Conservation (phyloP, 495 filamentous ascomycete genomes). For the Acidomyces sp. region DNA sequence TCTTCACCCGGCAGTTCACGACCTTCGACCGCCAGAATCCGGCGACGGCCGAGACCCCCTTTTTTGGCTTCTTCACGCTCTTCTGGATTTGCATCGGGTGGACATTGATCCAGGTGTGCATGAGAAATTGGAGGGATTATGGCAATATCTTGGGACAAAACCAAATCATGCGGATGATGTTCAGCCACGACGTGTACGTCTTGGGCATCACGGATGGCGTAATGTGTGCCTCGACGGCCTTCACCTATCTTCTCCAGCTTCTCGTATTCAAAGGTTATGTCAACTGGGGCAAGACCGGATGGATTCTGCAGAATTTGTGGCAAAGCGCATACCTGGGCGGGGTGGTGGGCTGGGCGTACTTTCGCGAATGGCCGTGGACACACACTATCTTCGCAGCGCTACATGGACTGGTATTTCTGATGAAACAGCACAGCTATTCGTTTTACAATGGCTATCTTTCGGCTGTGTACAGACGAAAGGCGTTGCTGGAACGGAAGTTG, state of each 20-base stretch:
- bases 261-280: conserved; percentile 39
- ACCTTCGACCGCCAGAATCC: conserved; percentile 58
- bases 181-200: conserved; percentile 49
- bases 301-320: conserved; percentile 61
- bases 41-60: conserved; percentile 41
- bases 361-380: conserved; percentile 66
- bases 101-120: conserved; percentile 47
- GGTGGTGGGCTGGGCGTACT: conserved; percentile 46
- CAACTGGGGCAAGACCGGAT: conserved; percentile 50
- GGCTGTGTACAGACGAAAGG: conserved; percentile 39
- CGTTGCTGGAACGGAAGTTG: conserved; percentile 33
- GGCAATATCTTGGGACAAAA: conserved; percentile 52
- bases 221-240: conserved; percentile 45
- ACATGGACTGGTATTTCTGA: conserved; percentile 56
- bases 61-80: conserved; percentile 64
- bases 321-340: conserved; percentile 45
- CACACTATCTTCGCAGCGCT: conserved; percentile 59
- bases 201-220: conserved; percentile 52
- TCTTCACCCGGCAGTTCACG: conserved; percentile 56
- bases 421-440: conserved; percentile 68
- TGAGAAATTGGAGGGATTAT: conserved; percentile 48
- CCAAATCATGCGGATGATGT: conserved; percentile 57
- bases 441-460: conserved; percentile 67
- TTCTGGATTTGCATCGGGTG: conserved; percentile 58
- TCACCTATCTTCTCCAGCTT: conserved; percentile 48